Evolutionary conservation across 441 rosid genomes (phyloP).

Genomic region (Bocquillonia castaneifolia): DNA sequence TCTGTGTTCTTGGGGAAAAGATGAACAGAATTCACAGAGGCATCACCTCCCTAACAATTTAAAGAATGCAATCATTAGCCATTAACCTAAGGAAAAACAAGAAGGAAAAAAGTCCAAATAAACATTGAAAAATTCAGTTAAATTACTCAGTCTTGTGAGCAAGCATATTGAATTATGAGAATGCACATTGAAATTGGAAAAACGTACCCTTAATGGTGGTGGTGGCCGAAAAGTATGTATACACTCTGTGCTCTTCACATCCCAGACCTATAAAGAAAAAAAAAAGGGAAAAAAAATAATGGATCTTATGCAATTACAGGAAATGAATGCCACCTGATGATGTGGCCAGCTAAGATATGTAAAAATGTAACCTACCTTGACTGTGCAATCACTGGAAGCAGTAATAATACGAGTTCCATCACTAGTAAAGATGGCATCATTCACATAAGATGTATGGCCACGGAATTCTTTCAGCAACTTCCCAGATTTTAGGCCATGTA

Average conservation of each 20-base stretch:
- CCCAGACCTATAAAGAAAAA: constrained; percentile 78
- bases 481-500: constrained; percentile 50
- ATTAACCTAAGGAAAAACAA: not conserved
- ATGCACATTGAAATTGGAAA: constrained; percentile 14
- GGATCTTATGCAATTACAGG: constrained; percentile 19
- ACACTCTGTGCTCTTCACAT: constrained; percentile 88
- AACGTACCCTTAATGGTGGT: constrained; percentile 77
- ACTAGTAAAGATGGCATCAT: constrained; percentile 60
- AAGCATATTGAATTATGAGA: no score
- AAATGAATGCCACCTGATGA: not conserved
- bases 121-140: not conserved
- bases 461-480: constrained; percentile 77
- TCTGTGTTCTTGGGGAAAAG: constrained; percentile 85
- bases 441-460: constrained; percentile 27
- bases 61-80: constrained; percentile 20
- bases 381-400: constrained; percentile 92
- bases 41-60: constrained; percentile 80
- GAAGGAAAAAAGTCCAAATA: not conserved
- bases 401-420: constrained; percentile 90
- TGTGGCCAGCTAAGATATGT: constrained; percentile 6
- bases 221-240: constrained; percentile 92
- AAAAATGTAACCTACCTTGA: constrained; percentile 45
- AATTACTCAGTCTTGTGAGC: not conserved
- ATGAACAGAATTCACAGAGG: constrained; percentile 94
- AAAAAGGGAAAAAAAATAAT: no score